Conservation (phyloP, 768 basidiomycete species). For the Trametes punicea region DNA sequence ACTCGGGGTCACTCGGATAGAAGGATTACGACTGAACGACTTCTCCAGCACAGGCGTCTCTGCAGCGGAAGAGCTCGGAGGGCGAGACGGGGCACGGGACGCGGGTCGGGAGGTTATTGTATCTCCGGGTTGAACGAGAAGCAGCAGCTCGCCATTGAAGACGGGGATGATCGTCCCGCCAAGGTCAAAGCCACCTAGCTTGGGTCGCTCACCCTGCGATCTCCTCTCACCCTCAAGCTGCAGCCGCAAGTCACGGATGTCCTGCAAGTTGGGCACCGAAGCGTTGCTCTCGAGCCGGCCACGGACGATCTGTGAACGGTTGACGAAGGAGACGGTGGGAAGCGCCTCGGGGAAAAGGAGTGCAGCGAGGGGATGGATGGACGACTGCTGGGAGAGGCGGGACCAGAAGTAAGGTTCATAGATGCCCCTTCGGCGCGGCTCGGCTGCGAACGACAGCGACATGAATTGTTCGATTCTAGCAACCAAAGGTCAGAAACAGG, state of each 20-base stretch:
- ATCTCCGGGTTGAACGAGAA: conserved; percentile 57
- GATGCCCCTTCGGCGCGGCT: conserved; percentile 67
- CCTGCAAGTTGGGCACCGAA: conserved; percentile 43
- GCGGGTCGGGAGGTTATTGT: conserved; percentile 48
- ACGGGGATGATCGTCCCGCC: conserved; percentile 72
- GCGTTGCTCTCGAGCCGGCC: conserved; percentile 66
- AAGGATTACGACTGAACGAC: conserved; percentile 56
- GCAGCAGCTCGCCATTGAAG: conserved; percentile 68
- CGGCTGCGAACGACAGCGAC: conserved; percentile 71
- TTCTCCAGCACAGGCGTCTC: conserved; percentile 40
- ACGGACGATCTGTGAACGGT: conserved; percentile 60
- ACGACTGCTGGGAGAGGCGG: conserved; percentile 35
- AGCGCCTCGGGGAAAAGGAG: conserved; percentile 75
- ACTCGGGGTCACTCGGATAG: conserved; percentile 74
- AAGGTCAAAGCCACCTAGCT: conserved; percentile 34
- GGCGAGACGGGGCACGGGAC: conserved; percentile 65
- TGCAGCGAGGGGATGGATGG: conserved; percentile 53
- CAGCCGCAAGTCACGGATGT: conserved; percentile 54
- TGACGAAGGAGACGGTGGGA: conserved; percentile 63
- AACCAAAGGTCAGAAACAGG: not conserved
- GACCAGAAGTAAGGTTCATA: conserved; percentile 81
- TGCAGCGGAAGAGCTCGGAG: conserved; percentile 54
- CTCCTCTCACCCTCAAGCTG: conserved; percentile 31
- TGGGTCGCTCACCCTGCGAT: conserved; percentile 10
- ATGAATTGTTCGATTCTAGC: conserved; percentile 71